Percentiles rank a stretch among this genome's conserved stretches.
Conservation (phyloP, 768 basidiomycete species). For the Lentinula boryana region DNA sequence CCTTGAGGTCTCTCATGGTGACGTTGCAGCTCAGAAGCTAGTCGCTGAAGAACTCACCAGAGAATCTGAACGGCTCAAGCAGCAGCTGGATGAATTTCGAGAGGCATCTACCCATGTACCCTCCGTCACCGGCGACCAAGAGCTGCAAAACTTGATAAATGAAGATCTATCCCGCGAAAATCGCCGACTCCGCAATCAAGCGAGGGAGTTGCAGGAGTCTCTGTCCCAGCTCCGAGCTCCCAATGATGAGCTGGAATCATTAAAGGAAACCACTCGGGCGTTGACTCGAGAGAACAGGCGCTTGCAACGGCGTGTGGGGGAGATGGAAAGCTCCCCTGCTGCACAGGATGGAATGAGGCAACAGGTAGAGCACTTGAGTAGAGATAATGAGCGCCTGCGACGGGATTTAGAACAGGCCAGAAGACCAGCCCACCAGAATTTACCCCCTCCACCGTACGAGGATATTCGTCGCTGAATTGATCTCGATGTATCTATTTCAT, state of each 20-base stretch:
- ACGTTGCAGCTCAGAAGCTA: conserved; percentile 8
- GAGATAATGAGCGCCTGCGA: conserved; percentile 7
- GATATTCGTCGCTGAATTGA: neutral
- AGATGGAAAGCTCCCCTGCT: conserved; percentile 3
- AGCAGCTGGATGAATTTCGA: conserved; percentile 9
- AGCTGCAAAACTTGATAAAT: conserved; percentile 12
- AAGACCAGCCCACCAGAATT: neutral
- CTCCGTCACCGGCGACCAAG: conserved; percentile 7
- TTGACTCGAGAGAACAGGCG: conserved; percentile 9
- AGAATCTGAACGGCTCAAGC: conserved; percentile 4
- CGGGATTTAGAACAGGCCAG: neutral
- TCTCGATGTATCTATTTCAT: neutral
- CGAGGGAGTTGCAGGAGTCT: conserved; percentile 6
- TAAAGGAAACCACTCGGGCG: neutral
- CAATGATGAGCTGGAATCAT: neutral
- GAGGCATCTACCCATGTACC: conserved; percentile 8
- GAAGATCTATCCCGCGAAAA: conserved; percentile 12
- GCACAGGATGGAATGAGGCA: neutral
- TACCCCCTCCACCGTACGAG: conserved; percentile 11
- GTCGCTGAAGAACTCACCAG: conserved; percentile 2
- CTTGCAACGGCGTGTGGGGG: conserved; percentile 4
- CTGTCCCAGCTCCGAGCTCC: conserved; percentile 5
- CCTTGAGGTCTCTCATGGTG: conserved; percentile 3
- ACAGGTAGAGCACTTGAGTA: conserved; percentile 4
- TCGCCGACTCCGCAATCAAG: conserved; percentile 4